Evolutionary conservation across 768 basidiomycete genomes (phyloP).

Genomic region (Boletus rufocinnamomeus): DNA sequence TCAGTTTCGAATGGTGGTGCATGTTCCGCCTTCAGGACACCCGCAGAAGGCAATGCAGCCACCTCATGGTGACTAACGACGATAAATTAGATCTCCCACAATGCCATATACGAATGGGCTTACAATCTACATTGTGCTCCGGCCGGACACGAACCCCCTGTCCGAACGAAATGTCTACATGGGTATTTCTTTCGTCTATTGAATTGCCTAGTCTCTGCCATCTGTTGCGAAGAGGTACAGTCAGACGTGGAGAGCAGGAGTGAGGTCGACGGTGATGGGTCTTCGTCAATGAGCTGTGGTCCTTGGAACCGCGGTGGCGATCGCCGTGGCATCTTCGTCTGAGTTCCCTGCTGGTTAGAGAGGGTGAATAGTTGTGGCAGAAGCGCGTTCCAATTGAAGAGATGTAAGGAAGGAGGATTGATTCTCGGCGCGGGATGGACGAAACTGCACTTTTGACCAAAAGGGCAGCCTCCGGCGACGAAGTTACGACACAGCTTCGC

Average conservation of each 20-base stretch:
- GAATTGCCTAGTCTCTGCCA: neutral
- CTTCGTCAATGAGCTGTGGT: slow-evolving; percentile 22
- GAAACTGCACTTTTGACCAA: slow-evolving; percentile 42
- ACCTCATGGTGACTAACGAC: slow-evolving; percentile 25
- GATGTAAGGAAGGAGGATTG: slow-evolving; percentile 15
- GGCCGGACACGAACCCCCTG: slow-evolving; percentile 44
- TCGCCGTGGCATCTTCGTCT: slow-evolving; percentile 1
- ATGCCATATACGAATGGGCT: slow-evolving; percentile 17
- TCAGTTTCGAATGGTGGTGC: slow-evolving; percentile 8
- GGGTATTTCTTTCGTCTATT: slow-evolving; percentile 35
- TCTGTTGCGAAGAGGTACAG: slow-evolving; percentile 17
- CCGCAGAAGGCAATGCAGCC: slow-evolving; percentile 24
- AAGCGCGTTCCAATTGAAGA: slow-evolving; percentile 21
- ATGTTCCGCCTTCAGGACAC: slow-evolving; percentile 9
- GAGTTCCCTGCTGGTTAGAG: slow-evolving; percentile 6
- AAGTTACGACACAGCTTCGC: slow-evolving; percentile 42
- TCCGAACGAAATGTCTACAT: slow-evolving; percentile 44
- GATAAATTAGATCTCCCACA: slow-evolving; percentile 1
- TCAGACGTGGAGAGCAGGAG: slow-evolving; percentile 28
- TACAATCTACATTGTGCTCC: slow-evolving; percentile 47
- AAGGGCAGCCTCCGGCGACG: slow-evolving; percentile 38
- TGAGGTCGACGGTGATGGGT: slow-evolving; percentile 18
- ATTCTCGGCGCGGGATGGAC: slow-evolving; percentile 31
- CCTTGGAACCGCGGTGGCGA: slow-evolving; percentile 11
- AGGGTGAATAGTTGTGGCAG: slow-evolving; percentile 18